Conservation (phyloP, 305 asterid genomes). For the Fraxinus platypoda region DNA sequence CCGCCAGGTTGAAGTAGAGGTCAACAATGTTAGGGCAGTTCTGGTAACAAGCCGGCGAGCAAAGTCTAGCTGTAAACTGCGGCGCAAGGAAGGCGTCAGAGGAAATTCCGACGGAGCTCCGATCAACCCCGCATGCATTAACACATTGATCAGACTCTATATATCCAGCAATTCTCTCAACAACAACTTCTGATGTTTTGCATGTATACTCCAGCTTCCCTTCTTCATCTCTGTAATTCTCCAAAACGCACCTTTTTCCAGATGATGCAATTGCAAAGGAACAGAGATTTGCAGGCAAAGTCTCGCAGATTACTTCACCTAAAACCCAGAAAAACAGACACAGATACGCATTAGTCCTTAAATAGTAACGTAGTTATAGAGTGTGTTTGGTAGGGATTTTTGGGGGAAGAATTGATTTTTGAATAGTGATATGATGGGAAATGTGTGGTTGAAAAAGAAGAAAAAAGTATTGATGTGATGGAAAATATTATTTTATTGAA, state of each 20-base stretch:
- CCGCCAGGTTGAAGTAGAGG: constrained; percentile 68
- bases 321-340: too few relatives aligned
- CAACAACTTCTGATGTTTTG: constrained; percentile 58
- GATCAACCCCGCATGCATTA: constrained; percentile 55
- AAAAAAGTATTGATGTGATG: too few relatives aligned
- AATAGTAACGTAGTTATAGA: background rate
- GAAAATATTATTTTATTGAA: too few relatives aligned
- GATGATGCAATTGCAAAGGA: constrained; percentile 72
- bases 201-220: background rate
- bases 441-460: too few relatives aligned
- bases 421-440: too few relatives aligned
- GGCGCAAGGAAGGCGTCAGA: constrained; percentile 56
- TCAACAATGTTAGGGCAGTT: constrained; percentile 68
- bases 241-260: background rate
- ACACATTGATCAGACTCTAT: constrained; percentile 66
- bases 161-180: constrained; percentile 48
- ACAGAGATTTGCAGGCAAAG: constrained; percentile 48
- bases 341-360: background rate
- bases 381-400: too few relatives aligned
- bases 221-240: background rate
- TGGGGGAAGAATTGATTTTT: too few relatives aligned
- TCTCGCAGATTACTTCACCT: constrained; percentile 36
- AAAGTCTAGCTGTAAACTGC: constrained; percentile 47
- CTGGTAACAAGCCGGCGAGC: constrained; percentile 59
- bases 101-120: constrained; percentile 55